Base-by-base conservation (phyloP, 495 filamentous ascomycete species). In the Rostrohypoxylon terebratum region DNA sequence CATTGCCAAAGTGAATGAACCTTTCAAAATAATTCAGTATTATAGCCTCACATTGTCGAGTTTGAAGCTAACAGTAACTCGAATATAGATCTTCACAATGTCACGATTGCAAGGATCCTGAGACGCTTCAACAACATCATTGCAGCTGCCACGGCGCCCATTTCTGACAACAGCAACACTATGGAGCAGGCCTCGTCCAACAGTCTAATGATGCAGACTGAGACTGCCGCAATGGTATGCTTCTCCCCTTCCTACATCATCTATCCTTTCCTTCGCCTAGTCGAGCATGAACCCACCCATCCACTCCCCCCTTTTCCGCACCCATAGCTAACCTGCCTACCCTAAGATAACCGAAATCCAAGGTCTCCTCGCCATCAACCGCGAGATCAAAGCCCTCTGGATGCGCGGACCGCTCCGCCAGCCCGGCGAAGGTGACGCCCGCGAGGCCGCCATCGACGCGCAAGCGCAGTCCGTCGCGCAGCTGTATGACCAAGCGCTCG, bases 341-440 rank as follows among this genome's bases (percentile, higher is more conserved):
- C 54, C 25, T 18, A 25, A 77, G 68, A 70, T 74, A 23, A 50
- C 72, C n/a, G 69, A 83, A 73, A 60, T 81, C 58, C 69, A 82
- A 60, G 79, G 81, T 48, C 77, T 85, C 0, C 74, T 84, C 4
- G 44, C 73, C 3, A 68, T 85, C 1, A 85, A 74, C 36, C 79
- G 82, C 48, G 77, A 79, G 63, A 74, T 85, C 31, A 80, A 82
- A 59, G 76, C 79, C 21, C 77, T 85, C 1, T 85, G 83, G 83
- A 77, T 84, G 33, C 67, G 78, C 25, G 83, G 83, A 3, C 77
- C 81, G 0, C 75, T 84, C 8, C 77, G 71, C 50, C 74, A 74
- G 55, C 77, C 78, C 0, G 79, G 78, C 20, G 77, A 80, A 20
- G 77, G 77, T 54, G 71, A 66, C 4, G 73, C 71, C 38, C 77